phyloP scores from a whole-genome alignment of 129 eudicot genomes.

The Rutidosis leptorrhynchoides region DNA sequence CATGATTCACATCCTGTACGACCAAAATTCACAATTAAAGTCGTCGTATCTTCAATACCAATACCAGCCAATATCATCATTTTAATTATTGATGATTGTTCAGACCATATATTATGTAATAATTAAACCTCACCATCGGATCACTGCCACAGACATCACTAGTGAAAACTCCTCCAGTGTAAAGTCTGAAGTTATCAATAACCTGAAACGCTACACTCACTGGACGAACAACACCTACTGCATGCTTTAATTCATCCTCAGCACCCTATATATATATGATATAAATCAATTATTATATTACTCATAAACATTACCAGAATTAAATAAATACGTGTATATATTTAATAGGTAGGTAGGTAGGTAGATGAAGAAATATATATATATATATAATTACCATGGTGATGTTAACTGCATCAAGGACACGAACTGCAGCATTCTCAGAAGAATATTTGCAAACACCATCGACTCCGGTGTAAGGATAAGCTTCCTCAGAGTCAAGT shows the following conservation, averaged over 20 bases:
- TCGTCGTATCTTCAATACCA: too few relatives aligned
- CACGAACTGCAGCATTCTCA: conserved; percentile 65
- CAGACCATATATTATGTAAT: too few relatives aligned
- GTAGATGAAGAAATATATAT: too few relatives aligned
- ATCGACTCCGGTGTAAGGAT: conserved; percentile 79
- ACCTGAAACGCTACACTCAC: conserved; percentile 97
- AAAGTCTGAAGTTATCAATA: conserved; percentile 46
- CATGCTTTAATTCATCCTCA: conserved; percentile 96
- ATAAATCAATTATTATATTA: too few relatives aligned
- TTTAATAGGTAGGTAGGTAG: too few relatives aligned
- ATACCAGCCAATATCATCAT: not conserved
- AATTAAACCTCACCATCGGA: conserved; percentile 57
- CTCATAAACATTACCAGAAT: too few relatives aligned
- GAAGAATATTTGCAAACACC: conserved; percentile 75
- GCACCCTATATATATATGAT: conserved; percentile 68
- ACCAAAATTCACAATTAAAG: conserved; percentile 10
- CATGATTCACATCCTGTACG: conserved; percentile 99
- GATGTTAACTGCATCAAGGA: conserved; percentile 74
- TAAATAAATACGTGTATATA: too few relatives aligned
- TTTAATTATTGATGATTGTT: not conserved
- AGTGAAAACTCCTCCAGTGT: conserved; percentile 80
- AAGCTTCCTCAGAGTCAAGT: conserved; percentile 85
- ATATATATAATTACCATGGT: too few relatives aligned
- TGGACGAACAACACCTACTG: conserved; percentile 90
- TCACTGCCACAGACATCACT: conserved; percentile 71